These are phyloP conservation scores for Alternaria alternata DNA, from an alignment of 2,329 filamentous ascomycete genomes.

Conservation along the genomic window DNA sequence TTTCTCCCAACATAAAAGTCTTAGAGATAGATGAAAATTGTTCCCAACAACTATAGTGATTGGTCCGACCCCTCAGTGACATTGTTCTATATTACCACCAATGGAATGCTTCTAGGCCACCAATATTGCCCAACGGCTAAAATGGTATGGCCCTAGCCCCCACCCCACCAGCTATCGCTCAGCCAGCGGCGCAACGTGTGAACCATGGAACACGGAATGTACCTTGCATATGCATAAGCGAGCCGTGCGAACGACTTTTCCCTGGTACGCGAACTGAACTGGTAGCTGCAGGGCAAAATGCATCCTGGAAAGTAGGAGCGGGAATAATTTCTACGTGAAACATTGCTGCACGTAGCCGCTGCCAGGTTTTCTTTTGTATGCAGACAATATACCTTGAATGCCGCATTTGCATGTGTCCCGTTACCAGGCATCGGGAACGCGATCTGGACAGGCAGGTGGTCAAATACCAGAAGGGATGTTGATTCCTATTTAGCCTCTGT, in stretches of 20 bases:
- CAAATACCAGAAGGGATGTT: background rate
- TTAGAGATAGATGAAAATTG: background rate
- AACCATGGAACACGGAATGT: constrained; percentile 2
- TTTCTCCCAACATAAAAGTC: background rate
- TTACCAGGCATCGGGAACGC: constrained; percentile 8
- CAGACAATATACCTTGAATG: background rate
- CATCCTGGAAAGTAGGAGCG: background rate
- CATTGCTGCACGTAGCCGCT: constrained; percentile 4
- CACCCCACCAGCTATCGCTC: constrained; percentile 3
- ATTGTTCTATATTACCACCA: background rate
- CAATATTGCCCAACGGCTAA: constrained; percentile 1
- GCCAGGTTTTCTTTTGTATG: background rate
- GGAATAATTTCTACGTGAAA: background rate
- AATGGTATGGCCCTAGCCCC: background rate
- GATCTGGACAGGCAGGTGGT: background rate
- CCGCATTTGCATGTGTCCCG: background rate
- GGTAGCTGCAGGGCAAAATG: constrained; percentile 1
- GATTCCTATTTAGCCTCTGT: background rate
- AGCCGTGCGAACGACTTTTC: background rate
- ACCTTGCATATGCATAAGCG: constrained; percentile 25
- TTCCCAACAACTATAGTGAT: background rate
- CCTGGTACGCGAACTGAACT: background rate
- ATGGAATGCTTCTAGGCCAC: background rate
- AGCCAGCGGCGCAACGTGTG: constrained; percentile 1
- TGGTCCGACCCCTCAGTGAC: background rate